A percentile compares a stretch with the other conserved stretches of the same genome.
Evolutionary conservation across 202 grass and related monocot genomes (phyloP).

Genomic region (Eragrostis tef): DNA sequence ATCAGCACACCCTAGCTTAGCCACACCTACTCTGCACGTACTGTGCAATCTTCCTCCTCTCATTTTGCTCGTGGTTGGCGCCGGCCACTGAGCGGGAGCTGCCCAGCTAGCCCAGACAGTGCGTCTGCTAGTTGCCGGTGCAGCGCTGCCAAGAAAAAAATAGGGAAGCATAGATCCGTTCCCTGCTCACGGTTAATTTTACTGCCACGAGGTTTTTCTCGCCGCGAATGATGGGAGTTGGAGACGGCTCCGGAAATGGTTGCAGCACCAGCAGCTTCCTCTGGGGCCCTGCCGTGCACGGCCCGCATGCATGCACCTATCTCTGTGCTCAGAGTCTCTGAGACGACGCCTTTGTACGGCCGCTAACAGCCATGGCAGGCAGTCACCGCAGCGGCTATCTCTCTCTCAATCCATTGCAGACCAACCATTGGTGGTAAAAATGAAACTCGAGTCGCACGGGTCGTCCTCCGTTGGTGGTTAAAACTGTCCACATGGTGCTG

Average conservation of each 20-base stretch:
- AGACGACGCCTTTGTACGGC: conserved; percentile 13
- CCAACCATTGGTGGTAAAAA: conserved; percentile 2
- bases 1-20: not conserved
- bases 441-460: not conserved
- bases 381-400: not conserved
- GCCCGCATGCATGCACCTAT: conserved; percentile 14
- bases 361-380: not conserved
- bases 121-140: conserved; percentile 22
- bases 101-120: not conserved
- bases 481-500: not conserved
- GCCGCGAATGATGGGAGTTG: conserved; percentile 44
- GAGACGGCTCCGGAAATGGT: conserved; percentile 10
- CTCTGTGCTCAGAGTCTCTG: not conserved
- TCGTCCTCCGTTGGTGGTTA: not conserved
- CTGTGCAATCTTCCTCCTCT: conserved; percentile 15
- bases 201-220: conserved; percentile 36
- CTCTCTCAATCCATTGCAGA: not conserved
- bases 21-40: not conserved
- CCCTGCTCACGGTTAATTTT: conserved; percentile 2
- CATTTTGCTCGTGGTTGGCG: conserved; percentile 33
- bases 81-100: not conserved
- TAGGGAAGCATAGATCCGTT: not conserved
- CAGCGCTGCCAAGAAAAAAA: not conserved
- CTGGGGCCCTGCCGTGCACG: not conserved
- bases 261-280: conserved; percentile 25